A percentile compares a stretch with the other conserved stretches of the same genome.
phyloP scores from a whole-genome alignment of 768 basidiomycete species.

The Lactarius evosmus region DNA sequence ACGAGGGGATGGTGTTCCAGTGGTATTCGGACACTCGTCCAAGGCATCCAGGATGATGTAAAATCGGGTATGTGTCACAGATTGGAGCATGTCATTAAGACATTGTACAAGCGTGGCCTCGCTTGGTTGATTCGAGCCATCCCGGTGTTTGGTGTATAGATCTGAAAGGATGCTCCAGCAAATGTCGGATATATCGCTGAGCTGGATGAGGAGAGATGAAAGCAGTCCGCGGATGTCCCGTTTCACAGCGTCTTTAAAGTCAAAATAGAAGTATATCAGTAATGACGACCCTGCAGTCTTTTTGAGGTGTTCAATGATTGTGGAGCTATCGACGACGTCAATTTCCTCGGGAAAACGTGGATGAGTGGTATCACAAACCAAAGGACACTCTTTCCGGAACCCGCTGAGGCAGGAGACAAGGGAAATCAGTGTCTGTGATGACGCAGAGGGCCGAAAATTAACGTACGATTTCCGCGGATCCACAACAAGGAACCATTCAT shows the following conservation, averaged over 20 bases:
- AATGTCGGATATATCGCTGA: background rate
- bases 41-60: constrained; percentile 5
- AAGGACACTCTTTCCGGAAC: constrained; percentile 8
- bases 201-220: background rate
- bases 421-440: background rate
- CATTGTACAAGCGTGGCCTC: background rate
- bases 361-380: background rate
- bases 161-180: background rate
- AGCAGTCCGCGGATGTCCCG: background rate
- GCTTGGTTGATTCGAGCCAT: background rate
- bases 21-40: constrained; percentile 6
- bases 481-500: background rate
- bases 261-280: constrained; percentile 1
- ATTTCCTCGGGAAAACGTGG: background rate
- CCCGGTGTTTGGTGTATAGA: background rate
- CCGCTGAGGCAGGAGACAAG: background rate
- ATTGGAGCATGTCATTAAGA: background rate
- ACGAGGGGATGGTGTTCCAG: background rate
- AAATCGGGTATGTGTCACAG: background rate
- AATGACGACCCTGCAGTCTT: background rate
- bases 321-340: background rate
- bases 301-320: constrained; percentile 5
- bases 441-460: background rate
- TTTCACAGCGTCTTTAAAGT: background rate
- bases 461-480: constrained; percentile 17